Evolutionary conservation across 805 yeast species (phyloP), one percentile per base, ranked within the genome.

Genomic region (Myxozyma sirexii): DNA sequence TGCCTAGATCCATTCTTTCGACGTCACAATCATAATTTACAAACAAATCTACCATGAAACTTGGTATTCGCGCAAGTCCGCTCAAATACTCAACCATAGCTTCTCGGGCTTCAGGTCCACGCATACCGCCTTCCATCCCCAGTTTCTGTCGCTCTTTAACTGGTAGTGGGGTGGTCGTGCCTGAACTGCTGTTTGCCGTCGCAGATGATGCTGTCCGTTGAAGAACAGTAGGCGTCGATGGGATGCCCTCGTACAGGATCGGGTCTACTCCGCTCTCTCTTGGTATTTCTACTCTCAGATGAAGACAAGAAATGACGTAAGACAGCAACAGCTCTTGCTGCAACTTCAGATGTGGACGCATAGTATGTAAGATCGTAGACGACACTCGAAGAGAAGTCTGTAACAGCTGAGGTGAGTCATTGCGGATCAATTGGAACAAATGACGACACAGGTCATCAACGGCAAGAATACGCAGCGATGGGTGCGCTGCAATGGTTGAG

Each of bases 11-110:
- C 1, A 86, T 80, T 65, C 93, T 83, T 61, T 90, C 96, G 65
- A 90, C 85, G 70, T 90, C 93, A 74, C 98, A 93, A 72, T 94
- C 99, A 71, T 85, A 94, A 57, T 85, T 86, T 56, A 88, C 85
- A 71, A 88, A 94, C 37, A 92, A 72, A 45, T 84, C 82, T 13
- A 90, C 82, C 72, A 91, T 90, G 58, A 90, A 85, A 2, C 81
- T 76, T 1, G 97, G 93, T 0, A 89, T 83, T 59, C 96, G 66
- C 15, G 75, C 69, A 59, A 77, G 55, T 24, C 72, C 84, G 2
- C 97, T 88, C 1, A 93, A 75, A 12, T 92, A 85, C 73, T 94
- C 99, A 43, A 92, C 81, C 66, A 94, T 78, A 60, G 89, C 79
- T 71, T 94, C 99, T 66, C 93, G 87, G 1, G 69, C 67, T 35